phyloP scores from a whole-genome alignment of 2,329 filamentous ascomycete species.

The Rhynchosporium graminicola region DNA sequence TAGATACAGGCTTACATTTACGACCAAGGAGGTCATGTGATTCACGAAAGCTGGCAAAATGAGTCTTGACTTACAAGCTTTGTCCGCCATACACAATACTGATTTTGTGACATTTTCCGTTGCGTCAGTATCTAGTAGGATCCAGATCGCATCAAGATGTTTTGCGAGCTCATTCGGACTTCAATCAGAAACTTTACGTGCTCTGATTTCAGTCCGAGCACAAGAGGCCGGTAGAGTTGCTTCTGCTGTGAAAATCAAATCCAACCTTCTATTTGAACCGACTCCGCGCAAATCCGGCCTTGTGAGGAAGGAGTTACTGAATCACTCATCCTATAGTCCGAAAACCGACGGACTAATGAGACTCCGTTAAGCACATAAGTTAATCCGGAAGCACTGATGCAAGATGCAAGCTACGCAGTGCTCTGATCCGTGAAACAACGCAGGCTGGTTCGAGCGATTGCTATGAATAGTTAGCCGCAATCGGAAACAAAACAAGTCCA shows the following conservation, averaged over 20 bases:
- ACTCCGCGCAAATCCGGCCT: neutral
- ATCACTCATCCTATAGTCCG: neutral
- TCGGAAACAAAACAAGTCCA: neutral
- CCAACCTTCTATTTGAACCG: neutral
- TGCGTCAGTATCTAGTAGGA: neutral
- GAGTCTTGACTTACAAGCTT: neutral
- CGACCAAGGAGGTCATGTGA: too few relatives aligned
- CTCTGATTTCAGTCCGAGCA: neutral
- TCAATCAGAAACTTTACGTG: neutral
- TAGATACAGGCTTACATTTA: neutral
- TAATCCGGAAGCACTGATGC: neutral
- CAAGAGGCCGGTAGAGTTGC: neutral
- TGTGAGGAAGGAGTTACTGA: neutral
- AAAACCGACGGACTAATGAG: neutral
- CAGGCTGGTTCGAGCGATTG: neutral
- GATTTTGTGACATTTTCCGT: neutral
- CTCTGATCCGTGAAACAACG: constrained; percentile 5
- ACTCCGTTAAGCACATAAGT: neutral
- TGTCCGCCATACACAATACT: neutral
- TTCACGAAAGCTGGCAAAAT: neutral
- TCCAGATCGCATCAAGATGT: neutral
- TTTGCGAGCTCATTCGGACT: neutral
- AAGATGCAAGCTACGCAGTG: neutral
- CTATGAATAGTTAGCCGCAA: neutral
- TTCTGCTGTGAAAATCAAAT: neutral